phyloP scores from a whole-genome alignment of 805 yeast genomes.

The Ogataea minuta region DNA sequence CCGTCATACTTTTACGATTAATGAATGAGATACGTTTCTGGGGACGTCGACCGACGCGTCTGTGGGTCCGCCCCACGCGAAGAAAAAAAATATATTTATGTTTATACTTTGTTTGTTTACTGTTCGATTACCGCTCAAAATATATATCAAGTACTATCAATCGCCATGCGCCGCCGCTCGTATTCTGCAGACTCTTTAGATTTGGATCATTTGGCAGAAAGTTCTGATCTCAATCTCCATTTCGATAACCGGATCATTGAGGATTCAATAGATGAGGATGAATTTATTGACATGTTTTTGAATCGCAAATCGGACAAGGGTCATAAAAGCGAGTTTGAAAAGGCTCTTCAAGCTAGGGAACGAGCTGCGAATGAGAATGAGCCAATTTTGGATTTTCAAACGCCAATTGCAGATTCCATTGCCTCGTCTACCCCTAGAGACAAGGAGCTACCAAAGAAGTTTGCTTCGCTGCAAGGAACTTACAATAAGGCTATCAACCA shows the following conservation, averaged over 20 bases:
- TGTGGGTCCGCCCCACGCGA: not conserved
- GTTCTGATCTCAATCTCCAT: slow-evolving; percentile 11
- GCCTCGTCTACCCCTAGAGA: slow-evolving; percentile 17
- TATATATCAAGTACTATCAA: not conserved
- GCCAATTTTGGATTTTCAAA: slow-evolving; percentile 7
- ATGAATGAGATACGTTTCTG: slow-evolving; percentile 2
- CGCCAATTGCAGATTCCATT: slow-evolving; percentile 13
- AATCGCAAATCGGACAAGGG: slow-evolving; percentile 2
- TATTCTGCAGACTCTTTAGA: slow-evolving; percentile 11
- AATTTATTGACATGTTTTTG: slow-evolving; percentile 3
- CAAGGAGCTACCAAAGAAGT: slow-evolving; percentile 1
- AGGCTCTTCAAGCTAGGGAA: slow-evolving; percentile 1
- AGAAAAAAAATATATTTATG: slow-evolving; percentile 1
- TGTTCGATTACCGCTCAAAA: slow-evolving; percentile 4
- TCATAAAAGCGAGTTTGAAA: slow-evolving; percentile 9
- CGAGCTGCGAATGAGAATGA: not conserved
- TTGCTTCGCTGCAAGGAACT: slow-evolving; percentile 1
- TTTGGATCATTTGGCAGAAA: slow-evolving; percentile 11
- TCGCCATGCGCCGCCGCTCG: slow-evolving; percentile 9
- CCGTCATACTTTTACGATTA: slow-evolving; percentile 3
- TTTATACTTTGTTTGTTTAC: slow-evolving; percentile 7
- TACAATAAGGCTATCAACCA: not conserved
- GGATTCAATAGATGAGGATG: slow-evolving; percentile 5
- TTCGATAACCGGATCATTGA: slow-evolving; percentile 8
- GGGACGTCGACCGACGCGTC: slow-evolving; percentile 8